These are phyloP conservation scores for Escallonia herrerae DNA, from an alignment of 129 eudicot genomes.

Conservation along the genomic window DNA sequence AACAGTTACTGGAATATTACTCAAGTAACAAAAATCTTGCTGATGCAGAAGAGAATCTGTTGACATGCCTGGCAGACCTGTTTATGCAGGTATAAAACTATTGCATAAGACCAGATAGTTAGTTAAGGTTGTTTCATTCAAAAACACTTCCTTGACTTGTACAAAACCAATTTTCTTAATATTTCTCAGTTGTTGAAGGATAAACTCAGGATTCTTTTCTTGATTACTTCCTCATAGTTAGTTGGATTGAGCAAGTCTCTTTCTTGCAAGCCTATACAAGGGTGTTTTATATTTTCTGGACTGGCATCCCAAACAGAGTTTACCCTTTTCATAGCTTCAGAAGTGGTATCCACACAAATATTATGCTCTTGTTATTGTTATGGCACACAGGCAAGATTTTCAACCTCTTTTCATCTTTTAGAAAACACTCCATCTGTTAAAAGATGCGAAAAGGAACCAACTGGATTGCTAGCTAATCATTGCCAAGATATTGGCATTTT, in stretches of 20 bases:
- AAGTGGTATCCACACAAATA: no score
- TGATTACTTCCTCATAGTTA: not conserved
- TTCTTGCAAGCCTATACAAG: not conserved
- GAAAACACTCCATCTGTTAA: no score
- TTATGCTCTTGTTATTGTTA: no score
- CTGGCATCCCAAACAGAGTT: not conserved
- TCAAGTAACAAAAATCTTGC: slow-evolving; percentile 54
- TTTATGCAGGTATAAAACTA: slow-evolving; percentile 35
- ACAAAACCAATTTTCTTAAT: not conserved
- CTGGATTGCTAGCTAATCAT: no score
- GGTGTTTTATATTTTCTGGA: not conserved
- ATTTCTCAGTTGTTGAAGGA: not conserved
- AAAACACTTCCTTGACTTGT: not conserved
- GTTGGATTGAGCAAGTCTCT: no score
- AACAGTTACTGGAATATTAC: slow-evolving; percentile 71
- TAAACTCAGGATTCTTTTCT: not conserved
- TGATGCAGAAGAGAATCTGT: slow-evolving; percentile 76
- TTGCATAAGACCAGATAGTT: not conserved
- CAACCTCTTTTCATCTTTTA: no score
- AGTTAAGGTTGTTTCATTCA: not conserved
- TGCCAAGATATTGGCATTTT: no score
- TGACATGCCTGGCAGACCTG: slow-evolving; percentile 79
- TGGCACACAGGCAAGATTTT: no score
- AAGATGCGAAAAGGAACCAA: no score
- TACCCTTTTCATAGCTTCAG: no score